phyloP scores from a whole-genome alignment of 164 flowering plant genomes.

The Nelumbo lutea region DNA sequence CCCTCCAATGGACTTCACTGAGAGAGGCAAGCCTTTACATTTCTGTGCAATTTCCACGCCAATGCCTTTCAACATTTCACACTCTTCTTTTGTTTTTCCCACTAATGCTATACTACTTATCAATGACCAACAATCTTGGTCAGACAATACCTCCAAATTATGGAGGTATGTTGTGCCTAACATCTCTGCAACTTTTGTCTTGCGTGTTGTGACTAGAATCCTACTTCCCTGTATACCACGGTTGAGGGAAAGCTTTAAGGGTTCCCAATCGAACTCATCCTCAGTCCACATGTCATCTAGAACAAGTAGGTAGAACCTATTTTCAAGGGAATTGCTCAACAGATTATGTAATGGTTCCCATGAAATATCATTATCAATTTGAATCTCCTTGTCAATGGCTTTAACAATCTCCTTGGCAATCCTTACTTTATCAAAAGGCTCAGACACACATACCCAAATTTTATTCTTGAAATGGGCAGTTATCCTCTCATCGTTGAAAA shows the following conservation, averaged over 20 bases:
- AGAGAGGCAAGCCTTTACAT: constrained; percentile 1
- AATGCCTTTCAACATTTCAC: neutral
- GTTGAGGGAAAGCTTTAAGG: constrained; percentile 1
- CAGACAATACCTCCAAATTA: constrained; percentile 2
- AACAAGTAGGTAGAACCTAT: neutral
- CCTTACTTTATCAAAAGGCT: neutral
- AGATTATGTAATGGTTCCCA: neutral
- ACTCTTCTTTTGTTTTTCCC: neutral
- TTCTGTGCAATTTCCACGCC: neutral
- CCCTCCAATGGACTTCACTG: constrained; percentile 7
- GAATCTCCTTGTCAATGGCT: neutral
- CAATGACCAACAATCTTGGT: constrained; percentile 15
- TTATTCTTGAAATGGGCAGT: neutral
- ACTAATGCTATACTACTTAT: neutral
- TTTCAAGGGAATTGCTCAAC: neutral
- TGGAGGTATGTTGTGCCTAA: neutral
- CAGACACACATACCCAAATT: neutral
- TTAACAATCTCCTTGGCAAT: neutral
- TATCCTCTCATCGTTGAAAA: neutral
- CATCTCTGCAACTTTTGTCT: constrained; percentile 2
- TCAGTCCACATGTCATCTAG: neutral
- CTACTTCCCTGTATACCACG: constrained; percentile 9
- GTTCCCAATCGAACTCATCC: constrained; percentile 6
- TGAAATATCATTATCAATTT: neutral
- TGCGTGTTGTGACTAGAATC: constrained; percentile 13